Conservation (phyloP, 208 protist genomes). For the Sergeia podlipaevii region DNA sequence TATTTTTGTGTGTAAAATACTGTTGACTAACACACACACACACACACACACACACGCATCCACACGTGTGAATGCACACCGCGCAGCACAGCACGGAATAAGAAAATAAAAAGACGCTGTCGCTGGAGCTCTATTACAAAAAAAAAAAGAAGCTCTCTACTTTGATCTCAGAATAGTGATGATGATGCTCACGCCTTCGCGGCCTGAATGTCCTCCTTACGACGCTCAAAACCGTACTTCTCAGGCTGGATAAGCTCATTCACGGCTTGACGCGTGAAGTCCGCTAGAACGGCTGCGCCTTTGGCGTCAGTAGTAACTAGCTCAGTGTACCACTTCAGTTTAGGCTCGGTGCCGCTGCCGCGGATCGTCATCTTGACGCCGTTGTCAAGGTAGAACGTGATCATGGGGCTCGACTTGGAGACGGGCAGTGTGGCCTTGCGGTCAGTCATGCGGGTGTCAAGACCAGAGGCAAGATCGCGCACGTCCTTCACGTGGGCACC, state of each 20-base stretch:
- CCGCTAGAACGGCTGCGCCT: constrained; percentile 15
- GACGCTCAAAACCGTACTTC: constrained; percentile 47
- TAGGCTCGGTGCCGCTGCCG: constrained; percentile 97
- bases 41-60: no score
- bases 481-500: constrained; percentile 63
- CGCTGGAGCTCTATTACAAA: no score
- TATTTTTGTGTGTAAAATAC: no score
- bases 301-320: constrained; percentile 33
- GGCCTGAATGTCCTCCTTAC: constrained; percentile 14
- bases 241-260: constrained; percentile 61
- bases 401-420: constrained; percentile 85
- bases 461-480: constrained; percentile 88
- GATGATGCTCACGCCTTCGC: no score
- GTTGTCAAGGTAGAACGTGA: constrained; percentile 96
- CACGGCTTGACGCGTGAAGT: constrained; percentile 46
- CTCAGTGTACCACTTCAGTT: constrained; percentile 96
- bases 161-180: no score
- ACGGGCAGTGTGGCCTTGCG: constrained; percentile 59
- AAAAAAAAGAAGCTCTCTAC: no score
- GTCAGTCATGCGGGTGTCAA: constrained; percentile 72
- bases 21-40: no score
- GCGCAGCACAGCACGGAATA: no score
- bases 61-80: no score
- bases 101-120: no score
- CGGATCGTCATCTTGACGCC: constrained; percentile 90